Evolutionary conservation across 2,329 filamentous ascomycete species (phyloP).

Genomic region (Diplocarpon mali): DNA sequence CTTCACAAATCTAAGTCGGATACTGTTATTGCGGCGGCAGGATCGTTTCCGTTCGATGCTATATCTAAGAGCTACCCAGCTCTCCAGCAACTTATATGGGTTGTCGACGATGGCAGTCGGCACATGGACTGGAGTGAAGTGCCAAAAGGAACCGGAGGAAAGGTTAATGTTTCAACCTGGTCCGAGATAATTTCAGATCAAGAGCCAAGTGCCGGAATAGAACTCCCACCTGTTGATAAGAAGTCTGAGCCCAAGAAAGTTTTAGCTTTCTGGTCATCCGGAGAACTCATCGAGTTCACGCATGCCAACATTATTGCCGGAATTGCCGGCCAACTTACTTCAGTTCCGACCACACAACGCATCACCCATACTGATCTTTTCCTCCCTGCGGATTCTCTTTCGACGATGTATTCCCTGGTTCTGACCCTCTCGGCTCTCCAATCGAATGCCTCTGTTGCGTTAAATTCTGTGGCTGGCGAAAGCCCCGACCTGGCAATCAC

Average conservation of each 20-base stretch:
- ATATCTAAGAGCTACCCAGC: slow-evolving; percentile 58
- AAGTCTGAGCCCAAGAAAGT: slow-evolving; percentile 43
- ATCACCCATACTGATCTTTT: slow-evolving; percentile 68
- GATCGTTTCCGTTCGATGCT: slow-evolving; percentile 70
- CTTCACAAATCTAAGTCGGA: slow-evolving; percentile 66
- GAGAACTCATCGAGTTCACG: slow-evolving; percentile 71
- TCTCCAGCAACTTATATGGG: slow-evolving; percentile 77
- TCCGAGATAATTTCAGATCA: slow-evolving; percentile 73
- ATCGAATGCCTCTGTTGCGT: slow-evolving; percentile 71
- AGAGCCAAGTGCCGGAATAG: slow-evolving; percentile 42
- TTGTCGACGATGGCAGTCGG: slow-evolving; percentile 78
- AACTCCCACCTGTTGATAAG: slow-evolving; percentile 53
- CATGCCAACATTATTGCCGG: slow-evolving; percentile 81
- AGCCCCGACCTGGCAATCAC: slow-evolving; percentile 62
- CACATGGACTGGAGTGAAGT: slow-evolving; percentile 95
- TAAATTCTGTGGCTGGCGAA: slow-evolving; percentile 77
- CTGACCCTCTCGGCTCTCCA: slow-evolving; percentile 75
- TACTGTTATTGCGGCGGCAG: slow-evolving; percentile 72
- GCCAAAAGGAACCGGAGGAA: slow-evolving; percentile 63
- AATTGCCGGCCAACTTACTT: slow-evolving; percentile 64
- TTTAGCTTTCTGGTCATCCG: slow-evolving; percentile 56
- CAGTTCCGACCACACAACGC: slow-evolving; percentile 64
- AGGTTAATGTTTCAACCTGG: slow-evolving; percentile 81
- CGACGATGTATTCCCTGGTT: slow-evolving; percentile 66
- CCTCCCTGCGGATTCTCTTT: slow-evolving; percentile 71